Conservation (phyloP, 1,284 basidiomycete species). For the Schizophyllum commune region DNA sequence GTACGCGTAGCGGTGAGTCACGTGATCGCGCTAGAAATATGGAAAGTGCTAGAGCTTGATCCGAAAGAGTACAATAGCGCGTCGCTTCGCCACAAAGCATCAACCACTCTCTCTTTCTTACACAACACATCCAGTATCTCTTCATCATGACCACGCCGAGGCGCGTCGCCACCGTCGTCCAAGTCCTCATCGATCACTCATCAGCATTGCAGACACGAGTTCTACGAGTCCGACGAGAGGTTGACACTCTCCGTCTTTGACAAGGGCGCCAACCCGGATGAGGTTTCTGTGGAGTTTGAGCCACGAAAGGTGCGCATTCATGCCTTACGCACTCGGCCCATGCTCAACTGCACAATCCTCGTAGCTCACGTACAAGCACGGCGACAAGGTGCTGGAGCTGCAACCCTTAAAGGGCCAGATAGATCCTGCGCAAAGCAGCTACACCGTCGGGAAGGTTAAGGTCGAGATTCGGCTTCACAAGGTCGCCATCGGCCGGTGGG, state of each 20-base stretch:
- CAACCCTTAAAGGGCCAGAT: constrained; percentile 81
- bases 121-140: too few relatives aligned
- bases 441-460: constrained; percentile 76
- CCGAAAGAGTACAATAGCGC: too few relatives aligned
- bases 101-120: too few relatives aligned
- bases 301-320: constrained; percentile 45
- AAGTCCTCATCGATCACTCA: too few relatives aligned
- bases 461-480: constrained; percentile 71
- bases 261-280: constrained; percentile 60
- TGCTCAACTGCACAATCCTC: constrained; percentile 1
- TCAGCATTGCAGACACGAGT: constrained; percentile 59
- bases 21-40: not conserved
- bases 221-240: constrained; percentile 77
- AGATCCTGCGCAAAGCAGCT: constrained; percentile 52
- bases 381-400: constrained; percentile 54
- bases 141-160: too few relatives aligned
- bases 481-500: constrained; percentile 63
- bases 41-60: too few relatives aligned
- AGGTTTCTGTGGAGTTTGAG: constrained; percentile 58
- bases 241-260: constrained; percentile 76
- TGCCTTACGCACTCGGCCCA: constrained; percentile 2
- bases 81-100: too few relatives aligned
- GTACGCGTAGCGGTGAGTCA: too few relatives aligned
- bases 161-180: too few relatives aligned
- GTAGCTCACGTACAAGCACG: constrained; percentile 55